These are phyloP conservation scores for Talaromyces piceae DNA, from an alignment of 2,329 filamentous ascomycete genomes.

Conservation along the genomic window DNA sequence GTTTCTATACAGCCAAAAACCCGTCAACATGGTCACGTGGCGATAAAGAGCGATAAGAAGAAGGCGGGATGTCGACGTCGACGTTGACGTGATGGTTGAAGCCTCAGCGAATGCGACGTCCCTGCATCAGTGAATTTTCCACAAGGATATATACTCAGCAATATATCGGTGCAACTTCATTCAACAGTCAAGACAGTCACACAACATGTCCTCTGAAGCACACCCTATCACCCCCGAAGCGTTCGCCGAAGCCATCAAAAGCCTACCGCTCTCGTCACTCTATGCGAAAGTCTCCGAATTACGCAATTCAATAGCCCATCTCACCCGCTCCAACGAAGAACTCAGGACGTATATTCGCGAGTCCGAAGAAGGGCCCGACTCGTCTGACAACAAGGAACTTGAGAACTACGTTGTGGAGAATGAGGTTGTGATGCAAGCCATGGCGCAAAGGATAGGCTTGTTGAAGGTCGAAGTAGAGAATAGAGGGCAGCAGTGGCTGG, in stretches of 20 bases:
- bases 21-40: neutral
- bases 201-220: constrained; percentile 42
- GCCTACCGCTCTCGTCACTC: constrained; percentile 51
- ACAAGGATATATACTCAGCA: neutral
- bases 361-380: constrained; percentile 36
- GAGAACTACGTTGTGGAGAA: constrained; percentile 48
- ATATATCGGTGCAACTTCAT: neutral
- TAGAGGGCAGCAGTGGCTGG: constrained; percentile 49
- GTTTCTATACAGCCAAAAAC: no score
- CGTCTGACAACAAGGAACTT: constrained; percentile 34
- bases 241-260: constrained; percentile 50
- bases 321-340: constrained; percentile 50
- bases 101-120: no score
- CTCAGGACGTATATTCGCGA: constrained; percentile 43
- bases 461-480: constrained; percentile 46
- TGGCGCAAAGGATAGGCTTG: constrained; percentile 48
- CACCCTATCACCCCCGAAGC: constrained; percentile 43
- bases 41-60: neutral
- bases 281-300: constrained; percentile 57
- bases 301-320: constrained; percentile 52
- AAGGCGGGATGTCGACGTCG: neutral
- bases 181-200: constrained; percentile 2
- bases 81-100: neutral
- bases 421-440: constrained; percentile 47
- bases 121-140: no score